Percentiles rank a stretch among this genome's conserved stretches.
Evolutionary conservation across 345 rosid species (phyloP).

Genomic region (Euphorbia lathyris): DNA sequence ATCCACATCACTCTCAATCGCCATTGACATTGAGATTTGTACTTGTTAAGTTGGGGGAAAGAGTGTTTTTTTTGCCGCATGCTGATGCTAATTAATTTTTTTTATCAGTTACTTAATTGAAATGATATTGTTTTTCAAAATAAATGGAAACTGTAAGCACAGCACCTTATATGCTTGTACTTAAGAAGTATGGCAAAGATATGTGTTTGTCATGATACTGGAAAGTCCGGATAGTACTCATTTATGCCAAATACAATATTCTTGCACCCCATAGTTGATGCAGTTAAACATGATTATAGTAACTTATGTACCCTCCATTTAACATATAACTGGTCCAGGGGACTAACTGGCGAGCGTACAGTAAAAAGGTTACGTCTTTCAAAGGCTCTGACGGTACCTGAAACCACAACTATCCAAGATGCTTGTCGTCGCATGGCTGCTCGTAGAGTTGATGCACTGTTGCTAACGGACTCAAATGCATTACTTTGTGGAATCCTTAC

Average conservation of each 20-base stretch:
- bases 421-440: slow-evolving; percentile 97
- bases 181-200: neutral
- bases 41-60: neutral
- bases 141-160: neutral
- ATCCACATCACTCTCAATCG: neutral
- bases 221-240: neutral
- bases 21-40: neutral
- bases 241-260: neutral
- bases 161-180: neutral
- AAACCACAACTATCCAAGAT: slow-evolving; percentile 66
- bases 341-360: slow-evolving; percentile 85
- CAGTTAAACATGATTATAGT: neutral
- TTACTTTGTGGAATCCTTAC: slow-evolving; percentile 98
- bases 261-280: neutral
- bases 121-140: neutral
- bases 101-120: neutral
- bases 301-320: slow-evolving; percentile 1
- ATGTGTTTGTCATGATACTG: neutral
- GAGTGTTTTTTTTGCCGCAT: neutral
- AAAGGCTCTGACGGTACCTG: slow-evolving; percentile 90
- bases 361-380: slow-evolving; percentile 85
- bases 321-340: slow-evolving; percentile 43
- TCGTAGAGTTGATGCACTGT: slow-evolving; percentile 86
- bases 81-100: neutral
- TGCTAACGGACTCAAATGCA: slow-evolving; percentile 89